Conservation (phyloP, 225 moss, liverwort and hornwort species). For the Sphagnum contortum region DNA sequence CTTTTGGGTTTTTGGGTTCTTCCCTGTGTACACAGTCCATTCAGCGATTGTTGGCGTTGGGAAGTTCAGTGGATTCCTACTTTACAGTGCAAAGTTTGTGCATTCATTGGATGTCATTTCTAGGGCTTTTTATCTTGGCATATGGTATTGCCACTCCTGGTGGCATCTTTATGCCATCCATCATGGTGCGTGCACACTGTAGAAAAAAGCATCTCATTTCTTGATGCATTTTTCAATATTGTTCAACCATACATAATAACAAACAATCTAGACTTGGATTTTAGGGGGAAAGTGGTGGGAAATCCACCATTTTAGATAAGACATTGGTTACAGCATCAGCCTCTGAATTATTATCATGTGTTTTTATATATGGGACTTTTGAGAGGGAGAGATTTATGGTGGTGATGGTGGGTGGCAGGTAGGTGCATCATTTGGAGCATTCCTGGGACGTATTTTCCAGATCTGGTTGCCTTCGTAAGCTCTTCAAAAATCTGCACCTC, state of each 20-base stretch:
- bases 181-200: constrained; percentile 41
- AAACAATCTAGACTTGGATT: too few relatives aligned
- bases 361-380: too few relatives aligned
- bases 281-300: too few relatives aligned
- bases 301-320: too few relatives aligned
- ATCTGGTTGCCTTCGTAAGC: constrained; percentile 44
- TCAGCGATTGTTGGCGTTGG: constrained; percentile 67
- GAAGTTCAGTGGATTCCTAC: constrained; percentile 26
- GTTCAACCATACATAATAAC: too few relatives aligned
- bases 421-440: constrained; percentile 79
- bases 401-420: constrained; percentile 17
- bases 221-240: too few relatives aligned
- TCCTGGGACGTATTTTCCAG: constrained; percentile 52
- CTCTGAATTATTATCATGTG: too few relatives aligned
- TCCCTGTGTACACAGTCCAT: constrained; percentile 36
- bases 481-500: background rate
- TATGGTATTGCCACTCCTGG: constrained; percentile 86
- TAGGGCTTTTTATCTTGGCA: constrained; percentile 62
- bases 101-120: constrained; percentile 59
- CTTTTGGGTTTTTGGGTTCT: background rate
- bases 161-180: constrained; percentile 82
- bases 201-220: too few relatives aligned
- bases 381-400: too few relatives aligned
- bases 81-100: constrained; percentile 51
- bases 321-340: too few relatives aligned